Conservation (phyloP, 768 basidiomycete species). For the Amanita jacksonii region DNA sequence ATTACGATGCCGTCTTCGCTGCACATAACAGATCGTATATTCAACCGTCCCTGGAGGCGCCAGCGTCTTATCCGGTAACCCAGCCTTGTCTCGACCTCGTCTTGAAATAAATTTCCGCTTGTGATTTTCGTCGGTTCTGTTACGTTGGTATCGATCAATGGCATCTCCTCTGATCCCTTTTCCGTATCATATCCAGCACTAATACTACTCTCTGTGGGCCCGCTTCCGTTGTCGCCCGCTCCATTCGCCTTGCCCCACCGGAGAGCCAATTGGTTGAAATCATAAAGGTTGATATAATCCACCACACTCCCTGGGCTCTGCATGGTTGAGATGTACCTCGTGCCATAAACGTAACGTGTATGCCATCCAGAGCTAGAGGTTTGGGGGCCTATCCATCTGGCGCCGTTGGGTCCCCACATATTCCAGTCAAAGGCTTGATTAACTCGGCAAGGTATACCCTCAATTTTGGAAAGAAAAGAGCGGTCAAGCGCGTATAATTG, state of each 20-base stretch:
- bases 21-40: conserved; percentile 31
- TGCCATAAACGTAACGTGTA: conserved; percentile 51
- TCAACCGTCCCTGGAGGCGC: conserved; percentile 16
- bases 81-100: conserved; percentile 32
- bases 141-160: conserved; percentile 1
- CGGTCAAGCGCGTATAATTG: conserved; percentile 34
- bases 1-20: conserved; percentile 47
- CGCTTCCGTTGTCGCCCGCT: background rate
- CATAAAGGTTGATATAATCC: conserved; percentile 30
- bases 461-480: conserved; percentile 28
- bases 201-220: background rate
- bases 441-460: conserved; percentile 8
- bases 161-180: too few species aligned
- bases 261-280: conserved; percentile 40
- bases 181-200: background rate
- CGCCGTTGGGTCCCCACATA: conserved; percentile 41
- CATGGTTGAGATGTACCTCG: conserved; percentile 25
- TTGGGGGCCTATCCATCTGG: conserved; percentile 29
- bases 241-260: conserved; percentile 16
- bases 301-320: conserved; percentile 8
- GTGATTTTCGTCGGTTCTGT: conserved; percentile 16
- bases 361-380: conserved; percentile 30
- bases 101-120: conserved; percentile 26
- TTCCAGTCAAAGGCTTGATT: conserved; percentile 28
- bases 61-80: conserved; percentile 33